These are phyloP conservation scores for Earliella scabrosa DNA, from an alignment of 1,284 basidiomycete genomes.

Conservation along the genomic window DNA sequence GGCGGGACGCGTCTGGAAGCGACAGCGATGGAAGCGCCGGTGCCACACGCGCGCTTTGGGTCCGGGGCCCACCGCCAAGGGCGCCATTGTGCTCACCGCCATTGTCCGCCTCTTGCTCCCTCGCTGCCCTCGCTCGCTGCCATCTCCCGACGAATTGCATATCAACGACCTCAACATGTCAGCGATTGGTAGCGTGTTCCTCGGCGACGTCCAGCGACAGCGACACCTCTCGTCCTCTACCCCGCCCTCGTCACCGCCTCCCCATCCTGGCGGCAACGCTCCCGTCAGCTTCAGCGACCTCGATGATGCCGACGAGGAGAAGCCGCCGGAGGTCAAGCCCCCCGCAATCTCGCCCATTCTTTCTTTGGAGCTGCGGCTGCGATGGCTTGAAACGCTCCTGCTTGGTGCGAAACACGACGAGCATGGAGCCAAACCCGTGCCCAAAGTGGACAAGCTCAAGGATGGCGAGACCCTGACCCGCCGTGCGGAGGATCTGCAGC, in stretches of 20 bases:
- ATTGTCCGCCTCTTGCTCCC: slow-evolving; percentile 5
- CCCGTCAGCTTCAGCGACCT: slow-evolving; percentile 28
- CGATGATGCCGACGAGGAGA: slow-evolving; percentile 24
- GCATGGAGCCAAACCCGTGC: slow-evolving; percentile 36
- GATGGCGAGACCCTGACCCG: slow-evolving; percentile 58
- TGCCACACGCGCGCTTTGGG: slow-evolving; percentile 13
- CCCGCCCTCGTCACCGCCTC: slow-evolving; percentile 66
- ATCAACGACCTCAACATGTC: slow-evolving; percentile 42
- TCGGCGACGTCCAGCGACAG: slow-evolving; percentile 70
- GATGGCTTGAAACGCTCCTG: slow-evolving; percentile 78
- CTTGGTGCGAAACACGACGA: slow-evolving; percentile 62
- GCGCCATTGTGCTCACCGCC: slow-evolving; percentile 3
- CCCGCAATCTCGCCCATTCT: slow-evolving; percentile 61
- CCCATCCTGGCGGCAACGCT: slow-evolving; percentile 30
- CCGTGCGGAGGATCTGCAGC: slow-evolving; percentile 64
- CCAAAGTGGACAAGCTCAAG: slow-evolving; percentile 42
- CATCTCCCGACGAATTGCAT: slow-evolving; percentile 3
- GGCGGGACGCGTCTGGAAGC: slow-evolving; percentile 22
- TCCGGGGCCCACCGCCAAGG: too few species aligned
- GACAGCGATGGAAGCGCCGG: slow-evolving; percentile 12
- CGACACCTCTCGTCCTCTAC: slow-evolving; percentile 64
- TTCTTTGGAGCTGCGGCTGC: slow-evolving; percentile 71
- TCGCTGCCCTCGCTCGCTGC: too few species aligned
- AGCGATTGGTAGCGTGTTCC: slow-evolving; percentile 72
- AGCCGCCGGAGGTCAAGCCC: slow-evolving; percentile 11